phyloP scores from a whole-genome alignment of 768 basidiomycete species.

The Pulveroboletus frians region DNA sequence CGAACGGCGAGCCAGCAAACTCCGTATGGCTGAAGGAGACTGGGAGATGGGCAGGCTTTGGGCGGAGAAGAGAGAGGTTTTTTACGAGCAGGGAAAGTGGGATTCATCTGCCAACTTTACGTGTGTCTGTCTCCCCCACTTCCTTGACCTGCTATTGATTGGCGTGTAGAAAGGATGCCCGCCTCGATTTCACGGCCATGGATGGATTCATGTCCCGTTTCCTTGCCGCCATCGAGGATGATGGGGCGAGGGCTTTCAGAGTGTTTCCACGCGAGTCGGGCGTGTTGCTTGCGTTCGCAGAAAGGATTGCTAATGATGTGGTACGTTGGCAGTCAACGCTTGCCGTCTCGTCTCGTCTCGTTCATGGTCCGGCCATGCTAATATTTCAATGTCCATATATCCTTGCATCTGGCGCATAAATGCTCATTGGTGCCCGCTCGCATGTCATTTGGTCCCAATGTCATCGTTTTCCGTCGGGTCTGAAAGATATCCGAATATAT shows the following conservation, averaged over 20 bases:
- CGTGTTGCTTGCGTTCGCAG: constrained; percentile 78
- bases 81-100: constrained; percentile 82
- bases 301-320: constrained; percentile 81
- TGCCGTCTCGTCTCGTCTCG: neutral
- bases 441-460: neutral
- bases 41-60: constrained; percentile 96
- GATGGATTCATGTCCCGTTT: constrained; percentile 79
- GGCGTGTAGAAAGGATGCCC: constrained; percentile 41
- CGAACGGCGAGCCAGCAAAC: constrained; percentile 8
- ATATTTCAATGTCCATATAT: neutral
- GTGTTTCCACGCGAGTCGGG: constrained; percentile 81
- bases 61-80: constrained; percentile 92
- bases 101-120: constrained; percentile 78
- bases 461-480: neutral
- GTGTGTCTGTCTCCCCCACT: constrained; percentile 35
- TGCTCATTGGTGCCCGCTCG: neutral
- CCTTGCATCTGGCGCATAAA: neutral
- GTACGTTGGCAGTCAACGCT: constrained; percentile 37
- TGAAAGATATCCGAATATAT: constrained; percentile 83
- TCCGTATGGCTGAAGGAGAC: constrained; percentile 31
- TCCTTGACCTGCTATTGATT: neutral
- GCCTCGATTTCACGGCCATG: constrained; percentile 89
- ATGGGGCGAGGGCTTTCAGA: constrained; percentile 75
- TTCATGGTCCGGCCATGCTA: neutral
- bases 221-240: constrained; percentile 57